Base-by-base conservation (phyloP, 441 rosid species). In the Geranium incanum region DNA sequence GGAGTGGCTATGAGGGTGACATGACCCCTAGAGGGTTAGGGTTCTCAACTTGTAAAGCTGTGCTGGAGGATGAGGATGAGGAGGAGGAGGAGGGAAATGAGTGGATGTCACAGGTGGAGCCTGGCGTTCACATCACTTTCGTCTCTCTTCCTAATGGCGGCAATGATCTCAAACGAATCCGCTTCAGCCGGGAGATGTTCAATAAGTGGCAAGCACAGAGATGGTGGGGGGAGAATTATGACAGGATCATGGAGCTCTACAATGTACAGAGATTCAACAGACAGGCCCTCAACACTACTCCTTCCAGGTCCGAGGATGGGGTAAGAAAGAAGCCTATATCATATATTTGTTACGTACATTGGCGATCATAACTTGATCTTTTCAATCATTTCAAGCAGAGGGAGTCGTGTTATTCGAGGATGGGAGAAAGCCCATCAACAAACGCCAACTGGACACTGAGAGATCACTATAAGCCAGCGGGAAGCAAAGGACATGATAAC, bases 31-130 rank as follows among this genome's bases (percentile, higher is more conserved):
- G 33, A 28, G 33, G 33, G 33, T 28, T 28, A 28, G 33, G 33
- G 33, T 28, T 28, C 33, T 28, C 33, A 28, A 28, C 1, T 28
- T 28, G 3, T 28, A 28, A 28, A 1, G 33, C 33, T 28, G 33
- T 28, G 33, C 33, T 28, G 33, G 33, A 28, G 33, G 13, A n/a
- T 33, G 97, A 91, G 59, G 94, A 93, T 41, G 96, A 93, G 21
- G 21, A 21, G 21, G 21, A 21, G 59, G 87, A 88, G 41, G 90
- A 81, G 73, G 86, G 91, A 7, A 93, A 95, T 78, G 99, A 95
- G 71, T 95, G 99, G 99, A 91, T 95, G 98, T 98, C 99, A 38
- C 99, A 93, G 82, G 99, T 95, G 38, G 99, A 93, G 79, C 99
- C 99, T 0, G 99, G 98, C 16, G 98, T 95, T 71, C 97, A 95